These are phyloP conservation scores for Ophiobolus disseminans DNA, from an alignment of 2,329 filamentous ascomycete genomes.

Conservation along the genomic window DNA sequence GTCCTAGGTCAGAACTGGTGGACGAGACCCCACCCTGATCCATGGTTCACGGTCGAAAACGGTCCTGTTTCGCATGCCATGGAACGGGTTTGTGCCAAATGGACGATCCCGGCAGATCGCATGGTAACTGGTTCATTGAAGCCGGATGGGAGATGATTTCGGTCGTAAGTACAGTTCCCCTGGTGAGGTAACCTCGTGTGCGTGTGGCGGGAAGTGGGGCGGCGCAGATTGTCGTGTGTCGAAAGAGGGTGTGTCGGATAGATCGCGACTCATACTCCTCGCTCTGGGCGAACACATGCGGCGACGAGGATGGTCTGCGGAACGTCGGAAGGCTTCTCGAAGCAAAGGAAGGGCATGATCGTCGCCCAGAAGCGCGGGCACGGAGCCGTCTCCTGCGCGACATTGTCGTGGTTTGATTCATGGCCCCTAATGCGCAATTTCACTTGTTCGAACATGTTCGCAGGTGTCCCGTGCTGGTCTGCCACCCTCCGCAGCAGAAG, in stretches of 20 bases:
- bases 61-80: constrained; percentile 23
- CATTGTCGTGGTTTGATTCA: constrained; percentile 12
- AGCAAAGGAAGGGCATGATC: constrained; percentile 18
- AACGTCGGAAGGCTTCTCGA: constrained; percentile 32
- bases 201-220: constrained; percentile 1
- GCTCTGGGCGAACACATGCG: constrained; percentile 32
- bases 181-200: constrained; percentile 9
- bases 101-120: constrained; percentile 33
- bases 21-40: constrained; percentile 12
- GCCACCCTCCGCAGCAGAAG: constrained; percentile 14
- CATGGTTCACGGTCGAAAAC: constrained; percentile 24
- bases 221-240: constrained; percentile 13
- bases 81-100: constrained; percentile 25
- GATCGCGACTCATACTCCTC: constrained; percentile 16
- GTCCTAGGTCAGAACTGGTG: constrained; percentile 13
- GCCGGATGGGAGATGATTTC: constrained; percentile 2
- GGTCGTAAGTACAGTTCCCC: constrained; percentile 6
- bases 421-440: constrained; percentile 14
- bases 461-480: constrained; percentile 21
- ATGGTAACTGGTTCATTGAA: constrained; percentile 7
- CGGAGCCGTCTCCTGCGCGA: constrained; percentile 11
- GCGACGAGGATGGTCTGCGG: constrained; percentile 12
- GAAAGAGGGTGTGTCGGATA: constrained; percentile 12
- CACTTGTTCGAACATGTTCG: constrained; percentile 39
- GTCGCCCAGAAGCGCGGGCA: constrained; percentile 12